Evolutionary conservation across 164 flowering plant species (phyloP).

Genomic region (Annona cherimola): DNA sequence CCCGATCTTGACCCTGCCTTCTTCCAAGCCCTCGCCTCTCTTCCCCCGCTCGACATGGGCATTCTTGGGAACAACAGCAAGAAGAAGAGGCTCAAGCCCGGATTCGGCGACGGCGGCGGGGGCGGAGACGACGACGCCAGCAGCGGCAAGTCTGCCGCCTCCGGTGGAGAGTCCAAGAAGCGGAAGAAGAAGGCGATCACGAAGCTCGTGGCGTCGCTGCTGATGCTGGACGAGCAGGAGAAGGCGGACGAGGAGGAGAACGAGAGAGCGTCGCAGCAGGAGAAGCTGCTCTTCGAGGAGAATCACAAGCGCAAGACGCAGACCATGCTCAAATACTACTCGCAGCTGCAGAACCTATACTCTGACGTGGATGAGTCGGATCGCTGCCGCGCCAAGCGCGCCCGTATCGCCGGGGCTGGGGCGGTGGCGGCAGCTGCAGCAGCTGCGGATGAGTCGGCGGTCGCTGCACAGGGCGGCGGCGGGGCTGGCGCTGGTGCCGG

Average conservation of each 20-base stretch:
- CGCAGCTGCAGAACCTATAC: constrained; percentile 21
- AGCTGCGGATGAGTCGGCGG: constrained; percentile 3
- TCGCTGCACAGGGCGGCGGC: constrained; percentile 9
- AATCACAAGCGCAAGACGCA: constrained; percentile 26
- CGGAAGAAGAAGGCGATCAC: constrained; percentile 20
- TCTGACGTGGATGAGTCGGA: constrained; percentile 27
- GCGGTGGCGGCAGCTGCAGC: constrained; percentile 7
- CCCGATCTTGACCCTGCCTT: constrained; percentile 14
- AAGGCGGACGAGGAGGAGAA: constrained; percentile 24
- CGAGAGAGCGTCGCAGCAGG: constrained; percentile 14
- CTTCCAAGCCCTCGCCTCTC: constrained; percentile 21
- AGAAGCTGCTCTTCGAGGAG: constrained; percentile 24
- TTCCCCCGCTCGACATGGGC: neutral
- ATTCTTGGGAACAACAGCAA: neutral
- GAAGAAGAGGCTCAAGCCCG: neutral
- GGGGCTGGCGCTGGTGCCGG: neutral
- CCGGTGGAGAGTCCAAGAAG: neutral
- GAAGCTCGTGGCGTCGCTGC: constrained; percentile 38
- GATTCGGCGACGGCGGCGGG: neutral
- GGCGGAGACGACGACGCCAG: neutral
- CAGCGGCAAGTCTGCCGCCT: neutral
- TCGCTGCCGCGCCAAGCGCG: constrained; percentile 23
- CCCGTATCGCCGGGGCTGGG: constrained; percentile 17
- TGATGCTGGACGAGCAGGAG: constrained; percentile 50
- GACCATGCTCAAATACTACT: constrained; percentile 34